Evolutionary conservation across 331 rosid species (phyloP), one percentile per base, ranked within the genome.

Genomic region (Cucumis variabilis): DNA sequence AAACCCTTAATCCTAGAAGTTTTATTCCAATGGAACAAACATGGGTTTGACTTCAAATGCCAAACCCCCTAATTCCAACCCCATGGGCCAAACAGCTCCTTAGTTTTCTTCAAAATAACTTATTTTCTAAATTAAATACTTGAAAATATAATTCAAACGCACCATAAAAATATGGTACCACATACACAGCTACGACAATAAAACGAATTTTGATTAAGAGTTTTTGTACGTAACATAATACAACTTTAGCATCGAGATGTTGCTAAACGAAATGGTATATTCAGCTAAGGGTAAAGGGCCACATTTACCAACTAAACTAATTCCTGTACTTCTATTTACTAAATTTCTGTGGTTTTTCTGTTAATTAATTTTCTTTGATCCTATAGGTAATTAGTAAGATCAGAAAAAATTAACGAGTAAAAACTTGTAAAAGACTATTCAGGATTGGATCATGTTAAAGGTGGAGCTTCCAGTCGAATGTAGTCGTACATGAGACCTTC

Each of bases 401-500:
- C 19, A 11, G 5, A 33, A 44, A 41, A 4, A 41, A 44, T 44
- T 37, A 9, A 33, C 15, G 11, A 19, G 5, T 37, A 19, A 46
- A 75, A 46, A 46, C 23, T 23, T 44, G 58, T 3, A 44, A 75
- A 75, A 11, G 7, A 75, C 15, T 79, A n/a, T 24, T 15, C 25
- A 24, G 11, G 55, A 41, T 9, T 25, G 84, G 48, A 48, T 80
- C 46, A 55, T 80, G 68, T 80, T 25, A 16, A 25, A 62, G 94
- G 87, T 25, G 98, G 97, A 24, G 91, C 88, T 93, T 97, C 99
- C 13, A 95, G 88, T 90, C 99, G 94, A 65, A 95, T 86, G 84
- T 96, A 96, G 87, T 96, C 99, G 85, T 97, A 97, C 96, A 97
- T 93, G 60, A 95, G 89, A 63, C 98, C 99, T 90, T 88, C 89